These are phyloP conservation scores for Juncus inflexus DNA, from an alignment of 176 grass and related monocot genomes.

Conservation along the genomic window DNA sequence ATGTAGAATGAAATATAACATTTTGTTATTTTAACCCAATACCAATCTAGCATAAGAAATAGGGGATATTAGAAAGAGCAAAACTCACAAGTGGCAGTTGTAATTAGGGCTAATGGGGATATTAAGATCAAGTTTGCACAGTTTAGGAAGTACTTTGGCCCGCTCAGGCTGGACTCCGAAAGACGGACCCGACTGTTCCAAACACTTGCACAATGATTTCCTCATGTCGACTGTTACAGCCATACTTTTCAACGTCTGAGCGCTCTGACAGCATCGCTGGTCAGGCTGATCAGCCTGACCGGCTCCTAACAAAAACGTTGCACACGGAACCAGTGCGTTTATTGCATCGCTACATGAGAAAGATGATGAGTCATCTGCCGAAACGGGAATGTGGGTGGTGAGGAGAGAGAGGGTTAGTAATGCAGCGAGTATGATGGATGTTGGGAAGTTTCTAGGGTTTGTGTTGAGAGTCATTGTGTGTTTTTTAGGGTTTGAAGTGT, in stretches of 20 bases:
- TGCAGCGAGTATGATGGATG: too few relatives aligned
- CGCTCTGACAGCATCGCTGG: constrained; percentile 43
- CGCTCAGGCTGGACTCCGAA: constrained; percentile 51
- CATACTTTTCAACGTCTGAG: constrained; percentile 28
- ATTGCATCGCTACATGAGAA: constrained; percentile 38
- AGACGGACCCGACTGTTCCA: constrained; percentile 43
- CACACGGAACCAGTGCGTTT: constrained; percentile 40
- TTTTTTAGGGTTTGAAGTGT: background rate
- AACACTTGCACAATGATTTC: constrained; percentile 45
- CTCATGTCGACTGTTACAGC: constrained; percentile 31
- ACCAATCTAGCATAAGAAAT: too few relatives aligned
- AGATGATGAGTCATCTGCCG: background rate
- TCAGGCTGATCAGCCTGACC: constrained; percentile 23
- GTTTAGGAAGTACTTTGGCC: constrained; percentile 22
- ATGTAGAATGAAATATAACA: too few relatives aligned
- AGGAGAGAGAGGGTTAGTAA: too few relatives aligned
- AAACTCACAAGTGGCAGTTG: constrained; percentile 38
- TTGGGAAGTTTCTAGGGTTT: too few relatives aligned
- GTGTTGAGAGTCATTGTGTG: background rate
- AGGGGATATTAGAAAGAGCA: background rate
- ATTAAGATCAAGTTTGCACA: constrained; percentile 46
- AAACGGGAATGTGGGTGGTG: background rate
- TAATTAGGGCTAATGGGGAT: constrained; percentile 33
- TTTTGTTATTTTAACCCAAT: too few relatives aligned
- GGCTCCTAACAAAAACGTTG: constrained; percentile 36